Percentiles rank a stretch among this genome's conserved stretches.
These are phyloP conservation scores for Acanthamoeba pearcei DNA, from an alignment of 208 protist species.

Conservation along the genomic window DNA sequence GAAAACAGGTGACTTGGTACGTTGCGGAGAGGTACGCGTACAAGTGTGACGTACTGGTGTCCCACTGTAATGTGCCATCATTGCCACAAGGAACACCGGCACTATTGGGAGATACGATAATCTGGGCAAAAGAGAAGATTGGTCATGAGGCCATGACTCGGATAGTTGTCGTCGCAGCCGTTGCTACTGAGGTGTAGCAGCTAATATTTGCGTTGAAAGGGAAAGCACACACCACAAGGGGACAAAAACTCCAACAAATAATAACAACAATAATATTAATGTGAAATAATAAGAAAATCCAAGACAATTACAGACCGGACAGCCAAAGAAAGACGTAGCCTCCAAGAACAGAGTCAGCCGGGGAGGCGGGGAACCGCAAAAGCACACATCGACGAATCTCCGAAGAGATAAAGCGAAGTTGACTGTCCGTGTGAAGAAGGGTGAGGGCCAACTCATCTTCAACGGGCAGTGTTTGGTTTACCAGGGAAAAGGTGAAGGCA, in stretches of 20 bases:
- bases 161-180: too few relatives aligned
- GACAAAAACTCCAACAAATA: too few relatives aligned
- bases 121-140: neutral
- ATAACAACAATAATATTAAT: too few relatives aligned
- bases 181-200: too few relatives aligned
- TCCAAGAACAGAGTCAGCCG: slow-evolving; percentile 8
- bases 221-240: too few relatives aligned
- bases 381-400: neutral
- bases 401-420: neutral
- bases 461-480: neutral
- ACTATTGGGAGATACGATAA: neutral
- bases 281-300: too few relatives aligned
- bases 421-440: neutral
- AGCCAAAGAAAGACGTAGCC: slow-evolving; percentile 46
- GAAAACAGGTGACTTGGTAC: neutral
- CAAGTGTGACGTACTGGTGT: neutral
- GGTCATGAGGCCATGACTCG: too few relatives aligned
- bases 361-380: neutral
- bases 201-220: too few relatives aligned
- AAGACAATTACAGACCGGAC: neutral
- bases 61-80: neutral
- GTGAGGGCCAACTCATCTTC: too few relatives aligned
- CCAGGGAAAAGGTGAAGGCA: neutral
- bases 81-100: neutral
- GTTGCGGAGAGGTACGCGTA: too few relatives aligned